Conservation (phyloP, 2,329 filamentous ascomycete species). For the Aureobasidium sp. region DNA sequence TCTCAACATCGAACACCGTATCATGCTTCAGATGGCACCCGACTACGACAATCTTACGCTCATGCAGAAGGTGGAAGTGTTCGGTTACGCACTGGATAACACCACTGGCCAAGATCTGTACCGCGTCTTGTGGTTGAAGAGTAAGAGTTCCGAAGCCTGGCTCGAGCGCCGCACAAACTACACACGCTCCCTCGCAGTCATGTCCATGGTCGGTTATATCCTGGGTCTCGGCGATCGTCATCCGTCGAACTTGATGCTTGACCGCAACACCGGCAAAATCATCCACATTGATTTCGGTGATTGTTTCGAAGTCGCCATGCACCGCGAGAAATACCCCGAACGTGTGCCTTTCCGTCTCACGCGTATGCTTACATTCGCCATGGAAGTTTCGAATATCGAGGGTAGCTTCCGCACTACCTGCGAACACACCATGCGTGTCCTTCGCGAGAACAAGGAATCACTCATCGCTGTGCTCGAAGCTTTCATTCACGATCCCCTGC, state of each 20-base stretch:
- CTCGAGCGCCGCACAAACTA: constrained; percentile 97
- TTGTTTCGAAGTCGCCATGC: constrained; percentile 99
- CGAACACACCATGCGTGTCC: constrained; percentile 94
- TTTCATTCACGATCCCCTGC: constrained; percentile 98
- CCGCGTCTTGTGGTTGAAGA: constrained; percentile 96
- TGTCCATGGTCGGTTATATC: constrained; percentile 99
- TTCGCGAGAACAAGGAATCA: constrained; percentile 95
- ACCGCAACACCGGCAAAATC: constrained; percentile 90
- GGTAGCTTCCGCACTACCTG: constrained; percentile 97
- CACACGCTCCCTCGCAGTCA: constrained; percentile 90
- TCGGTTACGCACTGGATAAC: constrained; percentile 97
- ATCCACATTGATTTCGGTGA: constrained; percentile 99
- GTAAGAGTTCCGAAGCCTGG: constrained; percentile 96
- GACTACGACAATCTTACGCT: constrained; percentile 97
- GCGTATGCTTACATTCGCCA: constrained; percentile 97
- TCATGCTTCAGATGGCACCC: constrained; percentile 99
- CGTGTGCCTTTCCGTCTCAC: constrained; percentile 95
- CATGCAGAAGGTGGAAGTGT: constrained; percentile 99
- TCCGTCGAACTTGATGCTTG: constrained; percentile 95
- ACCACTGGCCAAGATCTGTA: constrained; percentile 98
- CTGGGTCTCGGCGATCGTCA: constrained; percentile 93
- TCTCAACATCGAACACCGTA: constrained; percentile 97
- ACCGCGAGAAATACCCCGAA: constrained; percentile 97
- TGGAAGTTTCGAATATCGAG: constrained; percentile 99
- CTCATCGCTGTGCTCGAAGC: constrained; percentile 97